phyloP scores from a whole-genome alignment of 805 yeast genomes.

The Zygosaccharomyces lentus region DNA sequence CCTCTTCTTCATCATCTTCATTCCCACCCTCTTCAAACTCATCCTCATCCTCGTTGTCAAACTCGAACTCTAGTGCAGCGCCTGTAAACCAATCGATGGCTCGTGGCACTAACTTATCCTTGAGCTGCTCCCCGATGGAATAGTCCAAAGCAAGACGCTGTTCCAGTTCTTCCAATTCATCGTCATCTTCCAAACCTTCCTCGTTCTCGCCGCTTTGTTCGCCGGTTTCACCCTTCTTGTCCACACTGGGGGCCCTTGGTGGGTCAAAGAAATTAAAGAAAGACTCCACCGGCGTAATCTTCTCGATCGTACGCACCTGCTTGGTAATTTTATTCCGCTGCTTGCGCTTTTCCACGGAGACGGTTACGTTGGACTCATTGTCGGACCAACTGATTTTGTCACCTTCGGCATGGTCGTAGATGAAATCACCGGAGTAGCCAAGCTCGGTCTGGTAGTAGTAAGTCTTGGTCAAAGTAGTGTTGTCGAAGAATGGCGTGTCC shows the following conservation, averaged over 20 bases:
- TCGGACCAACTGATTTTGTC: conserved; percentile 73
- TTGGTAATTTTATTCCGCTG: conserved; percentile 96
- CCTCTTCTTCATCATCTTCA: conserved; percentile 63
- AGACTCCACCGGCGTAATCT: conserved; percentile 88
- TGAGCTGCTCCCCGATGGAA: conserved; percentile 92
- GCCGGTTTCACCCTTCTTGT: conserved; percentile 39
- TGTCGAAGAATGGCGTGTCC: conserved; percentile 71
- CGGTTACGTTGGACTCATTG: conserved; percentile 77
- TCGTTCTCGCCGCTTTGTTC: conserved; percentile 49
- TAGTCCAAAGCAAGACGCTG: conserved; percentile 85
- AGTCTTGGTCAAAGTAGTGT: conserved; percentile 70
- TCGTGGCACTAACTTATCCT: conserved; percentile 92
- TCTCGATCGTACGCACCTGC: conserved; percentile 93
- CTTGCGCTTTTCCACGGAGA: conserved; percentile 86
- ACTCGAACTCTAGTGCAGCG: conserved; percentile 79
- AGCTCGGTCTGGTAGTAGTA: conserved; percentile 91
- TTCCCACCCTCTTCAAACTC: conserved; percentile 57
- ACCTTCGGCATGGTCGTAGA: conserved; percentile 96
- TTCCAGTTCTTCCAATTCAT: conserved; percentile 72
- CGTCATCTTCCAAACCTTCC: conserved; percentile 48
- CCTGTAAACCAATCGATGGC: conserved; percentile 99
- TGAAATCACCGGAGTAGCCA: conserved; percentile 93
- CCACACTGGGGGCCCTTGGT: conserved; percentile 60
- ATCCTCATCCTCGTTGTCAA: conserved; percentile 56
- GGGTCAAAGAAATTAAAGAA: conserved; percentile 96